Percentiles rank a stretch among this genome's conserved stretches.
phyloP scores from a whole-genome alignment of 2,329 filamentous ascomycete genomes.

The Didymosphaeria variabile region DNA sequence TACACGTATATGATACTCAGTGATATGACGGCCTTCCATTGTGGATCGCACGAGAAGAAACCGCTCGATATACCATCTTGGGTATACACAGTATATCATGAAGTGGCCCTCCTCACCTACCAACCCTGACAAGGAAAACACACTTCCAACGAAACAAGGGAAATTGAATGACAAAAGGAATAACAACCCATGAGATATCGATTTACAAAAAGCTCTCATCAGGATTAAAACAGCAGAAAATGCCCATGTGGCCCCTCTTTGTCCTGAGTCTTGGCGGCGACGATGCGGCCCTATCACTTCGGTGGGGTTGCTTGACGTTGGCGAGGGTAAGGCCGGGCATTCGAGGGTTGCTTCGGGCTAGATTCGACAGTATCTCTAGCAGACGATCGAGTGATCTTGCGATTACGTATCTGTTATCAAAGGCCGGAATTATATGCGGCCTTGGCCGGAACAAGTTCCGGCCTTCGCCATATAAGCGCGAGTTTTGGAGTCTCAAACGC shows the following conservation, averaged over 20 bases:
- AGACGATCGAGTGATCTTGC: constrained; percentile 34
- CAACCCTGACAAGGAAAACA: too few species aligned
- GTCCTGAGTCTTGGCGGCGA: constrained; percentile 33
- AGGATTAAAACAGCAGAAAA: neutral
- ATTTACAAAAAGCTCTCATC: neutral
- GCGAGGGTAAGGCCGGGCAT: constrained; percentile 23
- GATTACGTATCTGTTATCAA: constrained; percentile 51
- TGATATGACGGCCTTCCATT: too few species aligned
- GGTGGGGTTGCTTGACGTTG: constrained; percentile 4
- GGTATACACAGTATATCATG: too few species aligned
- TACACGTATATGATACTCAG: too few species aligned
- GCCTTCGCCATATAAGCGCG: constrained; percentile 48
- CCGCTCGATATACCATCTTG: too few species aligned
- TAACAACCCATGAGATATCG: neutral
- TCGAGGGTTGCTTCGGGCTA: constrained; percentile 25
- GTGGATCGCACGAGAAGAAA: too few species aligned
- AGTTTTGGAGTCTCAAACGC: constrained; percentile 14
- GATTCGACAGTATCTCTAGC: constrained; percentile 11
- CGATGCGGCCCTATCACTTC: constrained; percentile 10
- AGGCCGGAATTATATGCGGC: constrained; percentile 41
- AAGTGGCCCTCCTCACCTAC: too few species aligned
- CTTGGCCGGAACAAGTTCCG: constrained; percentile 44
- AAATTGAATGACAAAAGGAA: neutral
- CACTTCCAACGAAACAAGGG: too few species aligned
- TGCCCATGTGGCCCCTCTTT: neutral